These are phyloP conservation scores for Xenoacremonium recifei DNA, from an alignment of 2,329 filamentous ascomycete species.

Conservation along the genomic window DNA sequence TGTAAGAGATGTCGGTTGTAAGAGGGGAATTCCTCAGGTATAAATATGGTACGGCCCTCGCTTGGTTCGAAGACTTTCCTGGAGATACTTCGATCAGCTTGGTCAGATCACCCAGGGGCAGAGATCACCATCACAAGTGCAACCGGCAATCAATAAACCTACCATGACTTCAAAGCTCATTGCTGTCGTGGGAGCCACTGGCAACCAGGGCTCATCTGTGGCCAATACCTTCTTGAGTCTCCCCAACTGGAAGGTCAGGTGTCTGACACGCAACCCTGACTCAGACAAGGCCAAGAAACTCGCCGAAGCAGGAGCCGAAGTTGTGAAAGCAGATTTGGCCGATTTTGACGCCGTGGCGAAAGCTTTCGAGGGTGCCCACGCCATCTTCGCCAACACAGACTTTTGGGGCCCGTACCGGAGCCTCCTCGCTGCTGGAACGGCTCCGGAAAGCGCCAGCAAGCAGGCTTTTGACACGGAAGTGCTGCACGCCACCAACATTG, in stretches of 20 bases:
- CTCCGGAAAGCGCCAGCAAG: constrained; percentile 30
- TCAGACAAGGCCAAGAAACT: constrained; percentile 40
- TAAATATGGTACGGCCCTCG: no score
- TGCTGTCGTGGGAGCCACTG: constrained; percentile 45
- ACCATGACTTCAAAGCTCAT: constrained; percentile 27
- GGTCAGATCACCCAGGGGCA: no score
- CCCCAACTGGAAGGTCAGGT: constrained; percentile 41
- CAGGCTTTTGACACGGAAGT: constrained; percentile 45
- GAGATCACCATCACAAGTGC: constrained; percentile 20
- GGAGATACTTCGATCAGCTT: no score
- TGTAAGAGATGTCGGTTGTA: no score
- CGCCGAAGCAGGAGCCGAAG: constrained; percentile 36
- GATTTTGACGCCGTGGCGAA: constrained; percentile 34
- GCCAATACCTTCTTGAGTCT: constrained; percentile 39
- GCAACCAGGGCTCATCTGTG: constrained; percentile 48
- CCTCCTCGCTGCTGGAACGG: constrained; percentile 34
- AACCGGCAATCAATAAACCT: constrained; percentile 12
- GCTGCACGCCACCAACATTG: constrained; percentile 52
- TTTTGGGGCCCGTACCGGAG: constrained; percentile 47
- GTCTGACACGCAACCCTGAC: constrained; percentile 41
- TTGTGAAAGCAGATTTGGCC: constrained; percentile 44
- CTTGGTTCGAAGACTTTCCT: no score
- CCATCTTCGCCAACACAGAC: constrained; percentile 53
- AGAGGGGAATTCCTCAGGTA: no score
- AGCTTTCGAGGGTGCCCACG: constrained; percentile 41